Evolutionary conservation across 768 basidiomycete species (phyloP).

Genomic region (Phanerodontia chrysosporium): DNA sequence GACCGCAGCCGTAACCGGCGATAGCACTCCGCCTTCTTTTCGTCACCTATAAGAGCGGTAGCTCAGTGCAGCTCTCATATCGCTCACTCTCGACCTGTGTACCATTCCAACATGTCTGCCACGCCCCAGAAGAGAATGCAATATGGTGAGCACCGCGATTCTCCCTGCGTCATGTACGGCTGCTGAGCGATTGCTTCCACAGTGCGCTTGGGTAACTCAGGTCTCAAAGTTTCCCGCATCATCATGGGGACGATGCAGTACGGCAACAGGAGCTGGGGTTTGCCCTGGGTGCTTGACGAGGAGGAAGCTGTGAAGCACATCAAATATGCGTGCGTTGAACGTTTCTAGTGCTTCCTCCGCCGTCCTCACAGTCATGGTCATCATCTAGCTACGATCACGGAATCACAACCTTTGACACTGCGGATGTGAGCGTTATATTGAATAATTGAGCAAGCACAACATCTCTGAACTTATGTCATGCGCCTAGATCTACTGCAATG

Average conservation of each 20-base stretch:
- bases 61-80: too few species aligned
- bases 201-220: constrained; percentile 38
- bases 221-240: constrained; percentile 29
- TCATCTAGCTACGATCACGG: constrained; percentile 34
- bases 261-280: constrained; percentile 18
- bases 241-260: constrained; percentile 22
- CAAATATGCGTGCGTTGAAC: constrained; percentile 25
- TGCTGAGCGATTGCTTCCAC: not conserved
- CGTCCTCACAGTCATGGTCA: too few species aligned
- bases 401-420: constrained; percentile 38
- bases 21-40: too few species aligned
- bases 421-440: constrained; percentile 19
- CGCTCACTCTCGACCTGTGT: too few species aligned
- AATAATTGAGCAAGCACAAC: too few species aligned
- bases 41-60: too few species aligned
- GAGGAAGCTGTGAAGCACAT: constrained; percentile 34
- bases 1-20: too few species aligned
- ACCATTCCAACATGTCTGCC: not conserved
- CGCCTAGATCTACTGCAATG: constrained; percentile 32
- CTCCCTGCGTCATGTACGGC: constrained; percentile 8
- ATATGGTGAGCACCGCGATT: constrained; percentile 7
- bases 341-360: not conserved
- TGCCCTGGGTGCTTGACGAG: not conserved
- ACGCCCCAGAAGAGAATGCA: constrained; percentile 10
- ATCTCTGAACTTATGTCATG: too few species aligned